phyloP scores from a whole-genome alignment of 352 stramenopile species.

The Pythium brassicae region DNA sequence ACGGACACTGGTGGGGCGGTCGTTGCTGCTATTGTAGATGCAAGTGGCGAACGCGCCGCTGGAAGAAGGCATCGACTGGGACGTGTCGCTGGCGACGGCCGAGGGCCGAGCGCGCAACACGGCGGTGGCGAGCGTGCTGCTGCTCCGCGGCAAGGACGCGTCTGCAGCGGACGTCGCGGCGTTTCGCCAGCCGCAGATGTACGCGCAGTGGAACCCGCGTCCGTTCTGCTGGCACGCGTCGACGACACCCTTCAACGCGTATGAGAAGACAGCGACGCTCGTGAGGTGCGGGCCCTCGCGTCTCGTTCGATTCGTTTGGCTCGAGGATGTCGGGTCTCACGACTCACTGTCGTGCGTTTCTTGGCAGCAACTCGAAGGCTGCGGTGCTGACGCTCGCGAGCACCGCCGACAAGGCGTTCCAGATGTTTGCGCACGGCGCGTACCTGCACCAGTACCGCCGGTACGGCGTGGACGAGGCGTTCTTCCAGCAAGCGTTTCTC shows the following conservation, averaged over 20 bases:
- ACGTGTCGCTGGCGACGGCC: slow-evolving; percentile 28
- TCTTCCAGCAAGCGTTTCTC: slow-evolving; percentile 66
- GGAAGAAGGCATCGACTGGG: slow-evolving; percentile 64
- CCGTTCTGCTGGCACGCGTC: slow-evolving; percentile 35
- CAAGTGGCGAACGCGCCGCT: slow-evolving; percentile 54
- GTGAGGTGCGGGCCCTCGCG: slow-evolving; percentile 23
- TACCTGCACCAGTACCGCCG: slow-evolving; percentile 67
- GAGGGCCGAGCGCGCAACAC: slow-evolving; percentile 27
- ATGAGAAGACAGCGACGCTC: slow-evolving; percentile 66
- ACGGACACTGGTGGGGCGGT: too few species aligned
- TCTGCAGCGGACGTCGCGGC: slow-evolving; percentile 15
- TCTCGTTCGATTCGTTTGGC: not conserved
- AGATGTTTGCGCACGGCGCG: slow-evolving; percentile 61
- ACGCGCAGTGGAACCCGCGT: slow-evolving; percentile 29
- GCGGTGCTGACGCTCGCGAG: slow-evolving; percentile 40
- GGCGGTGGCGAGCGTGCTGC: slow-evolving; percentile 41
- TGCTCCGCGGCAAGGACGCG: slow-evolving; percentile 37
- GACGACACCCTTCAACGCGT: slow-evolving; percentile 34
- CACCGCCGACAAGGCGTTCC: slow-evolving; percentile 54
- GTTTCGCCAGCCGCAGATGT: slow-evolving; percentile 45
- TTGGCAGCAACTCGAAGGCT: slow-evolving; percentile 57
- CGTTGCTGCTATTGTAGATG: slow-evolving; percentile 26
- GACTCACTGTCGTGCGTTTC: not conserved
- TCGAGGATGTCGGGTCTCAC: too few species aligned
- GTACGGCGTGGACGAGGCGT: slow-evolving; percentile 45